A percentile compares a stretch with the other conserved stretches of the same genome.
Evolutionary conservation across 768 basidiomycete species (phyloP).

Genomic region (Lyophyllum decastes): DNA sequence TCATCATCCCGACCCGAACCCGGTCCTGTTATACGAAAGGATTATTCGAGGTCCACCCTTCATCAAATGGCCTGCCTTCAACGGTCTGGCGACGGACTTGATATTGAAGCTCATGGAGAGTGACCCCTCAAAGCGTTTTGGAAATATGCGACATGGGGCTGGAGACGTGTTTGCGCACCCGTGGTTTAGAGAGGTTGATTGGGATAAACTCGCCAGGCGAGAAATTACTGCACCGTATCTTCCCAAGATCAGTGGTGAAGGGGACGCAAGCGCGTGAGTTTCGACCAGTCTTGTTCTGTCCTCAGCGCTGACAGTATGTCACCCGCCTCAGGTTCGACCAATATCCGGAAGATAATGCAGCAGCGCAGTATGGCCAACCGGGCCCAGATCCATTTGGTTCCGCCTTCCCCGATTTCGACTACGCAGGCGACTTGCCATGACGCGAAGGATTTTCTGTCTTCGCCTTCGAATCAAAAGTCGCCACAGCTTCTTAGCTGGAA

Average conservation of each 20-base stretch:
- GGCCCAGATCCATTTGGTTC: conserved; percentile 63
- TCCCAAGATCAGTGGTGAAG: conserved; percentile 88
- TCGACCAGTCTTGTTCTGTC: neutral
- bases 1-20: conserved; percentile 84
- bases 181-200: conserved; percentile 95
- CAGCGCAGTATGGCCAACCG: conserved; percentile 57
- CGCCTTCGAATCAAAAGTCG: neutral
- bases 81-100: conserved; percentile 80
- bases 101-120: conserved; percentile 89
- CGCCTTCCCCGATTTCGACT: conserved; percentile 81
- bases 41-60: conserved; percentile 75
- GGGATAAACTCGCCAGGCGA: conserved; percentile 75
- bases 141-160: conserved; percentile 86
- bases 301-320: conserved; percentile 11
- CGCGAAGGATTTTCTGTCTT: neutral
- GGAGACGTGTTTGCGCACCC: conserved; percentile 91
- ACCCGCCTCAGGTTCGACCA: conserved; percentile 60
- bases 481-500: neutral
- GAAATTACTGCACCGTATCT: conserved; percentile 96
- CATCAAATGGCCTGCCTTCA: conserved; percentile 79
- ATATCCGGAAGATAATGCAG: conserved; percentile 75
- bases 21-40: conserved; percentile 87
- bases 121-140: conserved; percentile 86
- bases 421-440: conserved; percentile 39
- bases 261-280: conserved; percentile 91